A percentile compares a stretch with the other conserved stretches of the same genome.
phyloP scores from a whole-genome alignment of 768 basidiomycete species.

The Exsudoporus frostii region DNA sequence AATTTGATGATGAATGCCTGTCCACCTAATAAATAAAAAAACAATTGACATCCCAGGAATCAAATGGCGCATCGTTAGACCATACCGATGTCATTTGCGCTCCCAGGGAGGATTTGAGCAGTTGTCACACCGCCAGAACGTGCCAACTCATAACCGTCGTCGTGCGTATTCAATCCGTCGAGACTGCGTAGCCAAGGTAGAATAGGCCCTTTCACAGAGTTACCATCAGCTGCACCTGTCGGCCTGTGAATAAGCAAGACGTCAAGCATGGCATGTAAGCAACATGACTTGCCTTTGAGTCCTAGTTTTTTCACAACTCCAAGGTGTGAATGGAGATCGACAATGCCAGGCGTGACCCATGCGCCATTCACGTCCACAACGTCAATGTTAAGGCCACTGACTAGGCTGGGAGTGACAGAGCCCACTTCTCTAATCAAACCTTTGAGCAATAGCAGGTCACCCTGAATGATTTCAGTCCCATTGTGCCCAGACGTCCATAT shows the following conservation, averaged over 20 bases:
- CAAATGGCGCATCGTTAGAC: neutral
- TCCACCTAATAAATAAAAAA: conserved; percentile 33
- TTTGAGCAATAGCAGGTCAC: conserved; percentile 67
- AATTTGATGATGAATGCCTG: conserved; percentile 53
- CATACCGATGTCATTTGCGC: conserved; percentile 24
- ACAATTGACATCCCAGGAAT: neutral
- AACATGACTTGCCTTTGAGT: conserved; percentile 25
- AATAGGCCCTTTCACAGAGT: conserved; percentile 56
- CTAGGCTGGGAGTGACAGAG: conserved; percentile 28
- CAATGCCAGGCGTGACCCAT: conserved; percentile 78
- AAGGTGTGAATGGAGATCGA: conserved; percentile 49
- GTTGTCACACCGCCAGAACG: conserved; percentile 48
- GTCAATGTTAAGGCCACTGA: conserved; percentile 28
- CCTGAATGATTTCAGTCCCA: conserved; percentile 61
- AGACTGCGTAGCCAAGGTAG: conserved; percentile 58
- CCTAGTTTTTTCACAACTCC: conserved; percentile 38
- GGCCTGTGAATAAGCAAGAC: neutral
- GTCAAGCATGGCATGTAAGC: neutral
- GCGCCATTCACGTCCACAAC: conserved; percentile 62
- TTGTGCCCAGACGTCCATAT: conserved; percentile 80
- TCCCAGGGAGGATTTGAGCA: conserved; percentile 49
- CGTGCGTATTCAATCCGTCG: conserved; percentile 47
- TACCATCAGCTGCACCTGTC: conserved; percentile 49
- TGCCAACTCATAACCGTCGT: conserved; percentile 37
- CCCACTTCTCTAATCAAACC: conserved; percentile 66